Conservation (phyloP, 495 filamentous ascomycete species). For the Hyphodiscus hymeniophilus region DNA sequence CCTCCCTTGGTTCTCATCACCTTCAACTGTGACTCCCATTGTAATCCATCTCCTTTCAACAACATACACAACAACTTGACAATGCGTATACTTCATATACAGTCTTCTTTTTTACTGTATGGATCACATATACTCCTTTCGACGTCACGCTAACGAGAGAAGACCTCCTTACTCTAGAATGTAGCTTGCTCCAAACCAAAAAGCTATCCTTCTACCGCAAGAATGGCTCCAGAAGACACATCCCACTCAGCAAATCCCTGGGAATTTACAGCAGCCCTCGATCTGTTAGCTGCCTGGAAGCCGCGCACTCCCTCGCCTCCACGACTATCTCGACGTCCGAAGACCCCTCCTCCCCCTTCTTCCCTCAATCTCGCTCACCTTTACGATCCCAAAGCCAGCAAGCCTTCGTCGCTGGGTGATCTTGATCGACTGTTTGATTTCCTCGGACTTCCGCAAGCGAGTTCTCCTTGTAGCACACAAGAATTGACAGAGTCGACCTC, state of each 20-base stretch:
- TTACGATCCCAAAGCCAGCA: constrained; percentile 6
- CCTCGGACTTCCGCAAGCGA: constrained; percentile 1
- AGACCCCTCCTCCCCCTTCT: neutral
- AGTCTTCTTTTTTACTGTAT: too few species aligned
- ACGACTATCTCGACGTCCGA: too few species aligned
- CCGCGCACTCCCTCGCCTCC: neutral
- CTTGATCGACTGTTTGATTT: constrained; percentile 12
- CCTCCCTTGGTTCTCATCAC: too few species aligned
- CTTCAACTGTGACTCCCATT: too few species aligned
- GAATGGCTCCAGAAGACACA: neutral
- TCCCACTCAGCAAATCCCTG: neutral
- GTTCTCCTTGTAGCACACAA: neutral
- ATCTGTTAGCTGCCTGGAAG: neutral
- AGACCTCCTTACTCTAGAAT: too few species aligned
- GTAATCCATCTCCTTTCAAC: too few species aligned
- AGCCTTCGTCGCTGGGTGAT: constrained; percentile 11
- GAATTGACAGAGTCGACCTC: constrained; percentile 2
- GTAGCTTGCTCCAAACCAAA: too few species aligned
- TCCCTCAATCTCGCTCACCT: neutral
- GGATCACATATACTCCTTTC: too few species aligned
- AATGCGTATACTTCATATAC: too few species aligned
- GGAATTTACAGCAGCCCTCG: neutral
- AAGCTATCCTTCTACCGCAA: too few species aligned
- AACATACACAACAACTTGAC: too few species aligned
- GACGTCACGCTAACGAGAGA: too few species aligned